Evolutionary conservation across 2,329 filamentous ascomycete species (phyloP), one percentile per base, ranked within the genome.

Genomic region (Aspergillus sojae): DNA sequence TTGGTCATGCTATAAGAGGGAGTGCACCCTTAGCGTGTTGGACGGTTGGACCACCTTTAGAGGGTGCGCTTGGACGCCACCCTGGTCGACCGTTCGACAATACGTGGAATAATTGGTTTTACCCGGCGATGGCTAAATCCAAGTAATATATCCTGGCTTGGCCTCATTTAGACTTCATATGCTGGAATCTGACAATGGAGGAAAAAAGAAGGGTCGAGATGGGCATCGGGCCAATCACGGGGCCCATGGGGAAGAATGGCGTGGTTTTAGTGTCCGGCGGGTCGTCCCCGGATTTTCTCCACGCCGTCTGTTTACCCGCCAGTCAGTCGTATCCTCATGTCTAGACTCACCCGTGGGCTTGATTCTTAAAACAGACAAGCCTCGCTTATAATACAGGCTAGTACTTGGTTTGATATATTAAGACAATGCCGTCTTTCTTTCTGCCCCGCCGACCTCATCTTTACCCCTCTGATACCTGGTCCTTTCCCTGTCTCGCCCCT

Each of bases 261-360:
- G 48, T 45, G 14, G 46, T 36, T 16, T 52, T 64, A 64, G 62
- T 30, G 39, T 56, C 60, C 50, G 55, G 54, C 55, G 53, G 55
- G 39, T 52, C 60, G 57, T 58, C 56, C 62, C 62, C 62, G 62
- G 62, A 64, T 64, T 64, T 62, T 64, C 62, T 57, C 48, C 55
- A 56, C 55, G 46, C 55, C 34, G 50, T 58, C 10, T 58, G 52
- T 58, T 54, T 28, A 43, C 36, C 55, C 60, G 52, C 55, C 55
- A 55, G 55, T 48, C 60, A 62, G 28, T 19, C 39, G 34, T 30
- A 16, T 36, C 34, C 30, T 28, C 34, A 30, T 30, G 46, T 58
- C 55, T 26, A 28, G 46, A 19, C 34, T 53, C 45, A 34, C 19
- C 26, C 39, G 6, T 34, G 4, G 23, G n/a, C 46, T 46, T 58